Evolutionary conservation across 441 rosid genomes (phyloP).

Genomic region (Hura crepitans): DNA sequence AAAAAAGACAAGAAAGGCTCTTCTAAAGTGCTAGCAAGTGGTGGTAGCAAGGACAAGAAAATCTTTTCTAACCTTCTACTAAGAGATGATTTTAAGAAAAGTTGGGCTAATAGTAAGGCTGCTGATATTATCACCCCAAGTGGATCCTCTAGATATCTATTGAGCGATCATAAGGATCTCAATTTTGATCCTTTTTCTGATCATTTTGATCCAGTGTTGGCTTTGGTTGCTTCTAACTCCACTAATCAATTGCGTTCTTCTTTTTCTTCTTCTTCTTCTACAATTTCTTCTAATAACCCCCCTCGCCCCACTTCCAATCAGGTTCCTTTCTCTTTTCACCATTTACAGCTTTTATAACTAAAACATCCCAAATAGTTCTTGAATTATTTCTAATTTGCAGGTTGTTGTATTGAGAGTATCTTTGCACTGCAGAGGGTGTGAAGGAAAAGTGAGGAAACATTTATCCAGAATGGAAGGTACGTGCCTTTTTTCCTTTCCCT

Average conservation of each 20-base stretch:
- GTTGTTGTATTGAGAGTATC: constrained; percentile 93
- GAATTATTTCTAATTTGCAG: too few relatives aligned
- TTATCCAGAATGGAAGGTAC: constrained; percentile 82
- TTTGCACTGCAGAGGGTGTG: constrained; percentile 92
- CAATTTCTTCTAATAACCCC: too few relatives aligned
- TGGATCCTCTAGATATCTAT: constrained; percentile 65
- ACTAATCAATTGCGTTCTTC: constrained; percentile 26
- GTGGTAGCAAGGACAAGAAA: constrained; percentile 20
- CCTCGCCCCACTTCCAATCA: constrained; percentile 37
- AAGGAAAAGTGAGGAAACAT: constrained; percentile 89
- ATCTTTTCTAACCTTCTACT: too few relatives aligned
- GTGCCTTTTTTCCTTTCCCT: neutral
- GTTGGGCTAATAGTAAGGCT: constrained; percentile 27
- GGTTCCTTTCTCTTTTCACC: constrained; percentile 34
- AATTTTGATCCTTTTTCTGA: constrained; percentile 45
- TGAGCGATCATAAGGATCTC: constrained; percentile 36
- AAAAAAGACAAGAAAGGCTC: constrained; percentile 30
- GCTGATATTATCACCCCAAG: constrained; percentile 56
- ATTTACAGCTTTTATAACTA: neutral
- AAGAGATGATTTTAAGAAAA: constrained; percentile 19
- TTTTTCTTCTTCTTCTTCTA: constrained; percentile 30
- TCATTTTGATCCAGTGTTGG: constrained; percentile 43
- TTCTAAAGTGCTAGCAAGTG: constrained; percentile 2
- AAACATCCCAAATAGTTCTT: too few relatives aligned
- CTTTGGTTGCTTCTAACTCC: constrained; percentile 40